Conservation (phyloP, 768 basidiomycete genomes). For the Bullera alba region DNA sequence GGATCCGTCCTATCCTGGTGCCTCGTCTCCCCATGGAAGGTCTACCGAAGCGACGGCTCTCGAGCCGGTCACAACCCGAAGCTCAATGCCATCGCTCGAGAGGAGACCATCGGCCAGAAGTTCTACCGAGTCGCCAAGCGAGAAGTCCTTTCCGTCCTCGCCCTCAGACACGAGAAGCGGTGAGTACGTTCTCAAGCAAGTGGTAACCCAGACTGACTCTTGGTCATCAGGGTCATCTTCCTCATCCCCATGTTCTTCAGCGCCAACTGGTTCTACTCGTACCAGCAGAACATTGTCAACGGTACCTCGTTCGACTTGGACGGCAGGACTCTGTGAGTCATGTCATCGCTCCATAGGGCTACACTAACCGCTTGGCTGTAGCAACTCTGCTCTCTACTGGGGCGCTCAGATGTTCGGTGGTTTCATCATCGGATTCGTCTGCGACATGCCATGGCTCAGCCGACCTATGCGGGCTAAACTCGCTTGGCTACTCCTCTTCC, state of each 20-base stretch:
- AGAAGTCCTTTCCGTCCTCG: neutral
- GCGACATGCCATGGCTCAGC: neutral
- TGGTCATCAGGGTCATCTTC: neutral
- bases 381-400: constrained; percentile 12
- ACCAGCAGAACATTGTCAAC: constrained; percentile 9
- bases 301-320: constrained; percentile 3
- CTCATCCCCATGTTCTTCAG: constrained; percentile 5
- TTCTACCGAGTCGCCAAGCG: neutral
- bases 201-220: neutral
- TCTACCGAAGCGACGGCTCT: constrained; percentile 2
- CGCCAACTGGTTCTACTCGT: constrained; percentile 11
- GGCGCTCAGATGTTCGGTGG: constrained; percentile 10
- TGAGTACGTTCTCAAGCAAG: too few species aligned
- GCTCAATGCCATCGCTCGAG: neutral
- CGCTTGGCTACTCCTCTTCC: constrained; percentile 7
- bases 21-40: constrained; percentile 1
- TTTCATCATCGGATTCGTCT: constrained; percentile 2
- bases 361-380: neutral
- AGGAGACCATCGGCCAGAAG: neutral
- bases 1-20: neutral
- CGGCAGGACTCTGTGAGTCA: neutral
- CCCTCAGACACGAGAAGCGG: constrained; percentile 2
- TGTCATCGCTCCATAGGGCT: neutral
- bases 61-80: constrained; percentile 4
- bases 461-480: neutral